These are phyloP conservation scores for Spirogloea muscicola DNA, from an alignment of 139 green algal genomes.

Conservation along the genomic window DNA sequence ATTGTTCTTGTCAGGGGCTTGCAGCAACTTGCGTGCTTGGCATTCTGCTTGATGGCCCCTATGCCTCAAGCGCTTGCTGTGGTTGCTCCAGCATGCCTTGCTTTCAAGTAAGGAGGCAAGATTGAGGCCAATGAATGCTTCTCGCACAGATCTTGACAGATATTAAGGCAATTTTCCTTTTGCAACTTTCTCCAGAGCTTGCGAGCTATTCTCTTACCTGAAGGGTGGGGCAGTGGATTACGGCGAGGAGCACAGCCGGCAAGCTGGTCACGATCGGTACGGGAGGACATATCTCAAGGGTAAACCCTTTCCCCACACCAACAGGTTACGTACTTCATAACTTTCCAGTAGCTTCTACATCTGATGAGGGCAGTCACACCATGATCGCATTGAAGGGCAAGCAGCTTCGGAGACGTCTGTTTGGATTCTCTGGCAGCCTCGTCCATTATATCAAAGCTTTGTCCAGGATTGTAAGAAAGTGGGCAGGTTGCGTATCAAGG, in stretches of 20 bases:
- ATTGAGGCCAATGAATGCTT: no score
- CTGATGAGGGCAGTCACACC: not conserved
- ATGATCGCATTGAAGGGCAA: no score
- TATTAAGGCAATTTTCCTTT: no score
- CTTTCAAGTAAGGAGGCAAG: no score
- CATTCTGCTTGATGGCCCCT: conserved; percentile 8
- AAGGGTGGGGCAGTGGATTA: conserved; percentile 41
- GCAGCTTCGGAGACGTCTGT: no score
- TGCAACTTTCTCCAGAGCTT: conserved; percentile 29
- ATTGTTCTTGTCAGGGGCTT: not conserved
- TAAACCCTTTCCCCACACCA: not conserved
- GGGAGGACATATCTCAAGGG: conserved; percentile 10
- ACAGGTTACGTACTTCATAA: not conserved
- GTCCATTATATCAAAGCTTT: no score
- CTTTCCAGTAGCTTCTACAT: not conserved
- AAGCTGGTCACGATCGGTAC: conserved; percentile 19
- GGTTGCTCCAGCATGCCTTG: no score
- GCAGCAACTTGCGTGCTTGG: not conserved
- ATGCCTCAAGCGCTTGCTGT: no score
- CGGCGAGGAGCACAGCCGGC: conserved; percentile 36
- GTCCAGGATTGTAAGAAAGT: no score
- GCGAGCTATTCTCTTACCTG: conserved; percentile 47
- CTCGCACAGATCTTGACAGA: no score
- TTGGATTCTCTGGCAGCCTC: no score
- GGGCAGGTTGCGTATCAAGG: no score